Conservation (phyloP, 2,329 filamentous ascomycete genomes). For the Didymellaceae sp. region DNA sequence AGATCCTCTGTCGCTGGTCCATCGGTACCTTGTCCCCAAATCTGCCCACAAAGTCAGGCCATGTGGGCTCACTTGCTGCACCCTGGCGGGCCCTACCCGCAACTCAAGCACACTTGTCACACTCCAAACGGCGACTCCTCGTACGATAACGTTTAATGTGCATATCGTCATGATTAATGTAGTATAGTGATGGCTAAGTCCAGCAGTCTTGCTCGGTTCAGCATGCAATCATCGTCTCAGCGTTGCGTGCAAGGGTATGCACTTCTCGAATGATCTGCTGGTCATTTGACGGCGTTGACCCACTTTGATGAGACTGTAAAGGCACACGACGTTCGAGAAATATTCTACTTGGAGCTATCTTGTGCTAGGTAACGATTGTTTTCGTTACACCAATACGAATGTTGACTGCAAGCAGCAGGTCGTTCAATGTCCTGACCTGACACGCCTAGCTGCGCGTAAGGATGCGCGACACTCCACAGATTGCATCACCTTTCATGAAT, state of each 20-base stretch:
- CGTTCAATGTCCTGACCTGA: not conserved
- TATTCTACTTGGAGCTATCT: conserved; percentile 1
- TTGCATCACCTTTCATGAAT: not conserved
- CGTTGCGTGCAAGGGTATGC: conserved; percentile 8
- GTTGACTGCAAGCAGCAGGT: not conserved
- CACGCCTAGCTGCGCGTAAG: not conserved
- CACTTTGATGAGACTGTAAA: conserved; percentile 3
- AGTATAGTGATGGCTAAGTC: not conserved
- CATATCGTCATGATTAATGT: not conserved
- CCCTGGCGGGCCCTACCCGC: conserved; percentile 5
- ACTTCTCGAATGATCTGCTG: conserved; percentile 17
- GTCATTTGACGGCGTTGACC: conserved; percentile 11
- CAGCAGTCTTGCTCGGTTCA: not conserved
- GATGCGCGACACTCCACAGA: conserved; percentile 2
- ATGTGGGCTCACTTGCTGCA: conserved; percentile 14
- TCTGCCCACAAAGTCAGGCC: conserved; percentile 20
- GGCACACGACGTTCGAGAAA: conserved; percentile 3
- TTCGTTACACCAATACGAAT: conserved; percentile 7
- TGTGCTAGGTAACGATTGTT: conserved; percentile 7
- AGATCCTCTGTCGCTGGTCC: not conserved
- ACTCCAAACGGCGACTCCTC: conserved; percentile 9
- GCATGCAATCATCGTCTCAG: conserved; percentile 11
- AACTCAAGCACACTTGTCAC: conserved; percentile 6
- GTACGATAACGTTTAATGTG: conserved; percentile 8
- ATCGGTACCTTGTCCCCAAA: conserved; percentile 1